Evolutionary conservation across 1,284 basidiomycete genomes (phyloP).

Genomic region (Sanghuangporus sanghuang): DNA sequence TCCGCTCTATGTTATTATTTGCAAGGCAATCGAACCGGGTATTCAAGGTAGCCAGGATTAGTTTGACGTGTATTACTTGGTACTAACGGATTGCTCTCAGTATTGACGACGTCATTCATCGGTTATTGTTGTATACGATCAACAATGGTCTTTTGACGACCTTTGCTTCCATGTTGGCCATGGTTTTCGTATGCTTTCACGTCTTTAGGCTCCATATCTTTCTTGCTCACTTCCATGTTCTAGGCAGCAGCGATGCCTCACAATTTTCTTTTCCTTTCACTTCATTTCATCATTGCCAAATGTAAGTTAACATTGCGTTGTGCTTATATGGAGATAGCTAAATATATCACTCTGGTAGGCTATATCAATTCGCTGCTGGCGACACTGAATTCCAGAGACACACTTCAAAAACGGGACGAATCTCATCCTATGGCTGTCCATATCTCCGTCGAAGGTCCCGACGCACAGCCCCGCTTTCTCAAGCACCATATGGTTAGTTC

Average conservation of each 20-base stretch:
- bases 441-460: constrained; percentile 13
- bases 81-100: background rate
- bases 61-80: background rate
- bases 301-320: background rate
- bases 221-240: background rate
- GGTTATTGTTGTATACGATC: constrained; percentile 17
- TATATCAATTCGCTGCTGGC: constrained; percentile 17
- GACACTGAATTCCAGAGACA: constrained; percentile 17
- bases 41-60: constrained; percentile 9
- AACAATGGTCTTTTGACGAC: constrained; percentile 17
- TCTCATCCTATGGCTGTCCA: constrained; percentile 17
- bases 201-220: background rate
- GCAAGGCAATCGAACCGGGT: constrained; percentile 15
- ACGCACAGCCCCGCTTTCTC: constrained; percentile 8
- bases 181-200: constrained; percentile 13
- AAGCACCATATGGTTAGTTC: constrained; percentile 8
- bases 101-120: constrained; percentile 16
- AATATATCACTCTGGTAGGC: background rate
- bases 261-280: constrained; percentile 17
- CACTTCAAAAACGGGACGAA: constrained; percentile 11
- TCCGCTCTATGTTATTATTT: constrained; percentile 16
- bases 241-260: constrained; percentile 17
- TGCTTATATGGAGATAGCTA: background rate
- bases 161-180: constrained; percentile 14
- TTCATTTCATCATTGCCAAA: constrained; percentile 18